Base-by-base conservation (phyloP, 768 basidiomycete genomes). In the Pleurotus cornucopiae region DNA sequence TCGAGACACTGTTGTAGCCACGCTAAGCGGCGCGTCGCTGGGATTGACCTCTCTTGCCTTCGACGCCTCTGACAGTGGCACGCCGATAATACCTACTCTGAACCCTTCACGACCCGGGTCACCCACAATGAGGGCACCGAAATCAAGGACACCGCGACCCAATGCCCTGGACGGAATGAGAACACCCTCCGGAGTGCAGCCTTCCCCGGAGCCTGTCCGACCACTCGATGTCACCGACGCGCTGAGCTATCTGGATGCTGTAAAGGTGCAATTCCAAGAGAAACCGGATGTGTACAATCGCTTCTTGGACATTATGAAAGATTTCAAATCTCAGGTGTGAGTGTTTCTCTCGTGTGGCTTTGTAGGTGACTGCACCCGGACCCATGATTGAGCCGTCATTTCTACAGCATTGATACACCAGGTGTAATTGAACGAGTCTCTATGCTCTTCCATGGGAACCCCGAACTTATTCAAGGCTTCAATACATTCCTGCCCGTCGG, bases 301-400 rank as follows among this genome's bases (percentile, higher is more conserved):
- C 61, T 94, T 94, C 67, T 71, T 95, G 71, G 93, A 96, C 69
- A 95, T 97, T 67, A 97, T 97, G 97, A 98, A 98, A 77, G 95
- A 98, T 69, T 99, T 99, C 72, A 99, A 99, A 76, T 92, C 93
- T 65, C 92, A 96, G 73, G 76, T 74, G 91, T 94, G 70, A 75
- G 91, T 78, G 46, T 44, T 54, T n/a, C 26, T 64, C 23, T 57
- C 39, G 48, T 20, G 25, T 16, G 5, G n/a, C 14, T 18, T n/a
- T 11, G 16, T 3, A 53, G 37, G 14, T 40, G 34, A n/a, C 11
- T 25, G 41, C 18, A 41, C 51, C 20, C 34, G 16, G 20, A 14
- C 13, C 46, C 23, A 14, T 14, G 14, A 20, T 14, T 47, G 16
- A 12, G 23, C 18, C 18, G 6, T n/a, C 7, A 21, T 40, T 34